Conservation (phyloP, 2,329 filamentous ascomycete genomes). For the Monilinia fructicola region DNA sequence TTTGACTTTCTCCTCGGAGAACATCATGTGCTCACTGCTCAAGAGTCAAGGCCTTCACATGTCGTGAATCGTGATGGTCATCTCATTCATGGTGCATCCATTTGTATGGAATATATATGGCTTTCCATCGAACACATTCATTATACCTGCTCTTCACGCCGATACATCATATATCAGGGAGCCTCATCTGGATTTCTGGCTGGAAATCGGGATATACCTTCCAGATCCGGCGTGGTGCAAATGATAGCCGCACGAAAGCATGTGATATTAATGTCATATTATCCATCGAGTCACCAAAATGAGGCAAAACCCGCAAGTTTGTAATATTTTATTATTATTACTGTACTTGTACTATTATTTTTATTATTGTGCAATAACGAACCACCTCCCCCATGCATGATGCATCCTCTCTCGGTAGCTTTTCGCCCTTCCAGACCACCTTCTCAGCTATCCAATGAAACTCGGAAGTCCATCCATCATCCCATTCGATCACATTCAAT, state of each 20-base stretch:
- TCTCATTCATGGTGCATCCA: not conserved
- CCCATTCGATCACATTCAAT: constrained; percentile 8
- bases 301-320: no score
- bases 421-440: not conserved
- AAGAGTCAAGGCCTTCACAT: not conserved
- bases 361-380: not conserved
- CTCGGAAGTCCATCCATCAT: not conserved
- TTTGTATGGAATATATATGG: not conserved
- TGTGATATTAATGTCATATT: no score
- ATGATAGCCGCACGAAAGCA: not conserved
- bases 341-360: no score
- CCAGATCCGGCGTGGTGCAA: not conserved
- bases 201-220: no score
- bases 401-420: not conserved
- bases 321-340: no score
- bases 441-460: constrained; percentile 3
- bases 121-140: not conserved
- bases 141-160: no score
- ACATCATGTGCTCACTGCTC: constrained; percentile 17
- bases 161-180: constrained; percentile 2
- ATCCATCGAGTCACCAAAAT: constrained; percentile 11
- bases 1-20: constrained; percentile 18
- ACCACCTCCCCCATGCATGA: not conserved
- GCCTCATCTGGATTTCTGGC: not conserved
- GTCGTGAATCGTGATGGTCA: no score